Evolutionary conservation across 805 yeast species (phyloP).

Genomic region (Candida anglica): DNA sequence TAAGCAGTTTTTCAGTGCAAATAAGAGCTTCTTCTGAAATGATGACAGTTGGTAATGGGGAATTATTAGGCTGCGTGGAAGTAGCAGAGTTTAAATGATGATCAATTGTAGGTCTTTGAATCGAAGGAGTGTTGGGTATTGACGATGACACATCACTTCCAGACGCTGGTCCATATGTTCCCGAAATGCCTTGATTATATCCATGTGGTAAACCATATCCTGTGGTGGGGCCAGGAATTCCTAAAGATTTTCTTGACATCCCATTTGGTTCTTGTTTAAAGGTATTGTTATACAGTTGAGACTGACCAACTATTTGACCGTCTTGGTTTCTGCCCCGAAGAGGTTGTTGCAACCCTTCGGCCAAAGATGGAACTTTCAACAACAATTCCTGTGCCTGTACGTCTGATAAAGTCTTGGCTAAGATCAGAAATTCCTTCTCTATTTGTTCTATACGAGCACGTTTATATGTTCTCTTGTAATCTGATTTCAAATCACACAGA

Average conservation of each 20-base stretch:
- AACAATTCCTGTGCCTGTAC: conserved; percentile 29
- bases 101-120: conserved; percentile 10
- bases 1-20: conserved; percentile 70
- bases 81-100: conserved; percentile 5
- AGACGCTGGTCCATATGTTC: too few species aligned
- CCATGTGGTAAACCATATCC: too few species aligned
- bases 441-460: conserved; percentile 81
- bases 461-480: conserved; percentile 85
- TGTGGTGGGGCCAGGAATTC: too few species aligned
- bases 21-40: conserved; percentile 33
- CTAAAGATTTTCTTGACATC: too few species aligned
- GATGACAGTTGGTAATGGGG: not conserved
- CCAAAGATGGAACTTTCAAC: conserved; percentile 20
- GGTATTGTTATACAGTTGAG: conserved; percentile 8
- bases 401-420: conserved; percentile 49
- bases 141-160: conserved; percentile 21
- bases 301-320: not conserved
- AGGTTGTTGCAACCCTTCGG: conserved; percentile 1
- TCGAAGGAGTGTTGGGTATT: conserved; percentile 27
- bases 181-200: too few species aligned
- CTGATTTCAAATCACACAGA: conserved; percentile 70
- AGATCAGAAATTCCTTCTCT: conserved; percentile 72
- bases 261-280: too few species aligned
- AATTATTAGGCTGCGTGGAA: not conserved
- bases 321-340: conserved; percentile 1